These are phyloP conservation scores for Pleurozium schreberi DNA, from an alignment of 225 moss, liverwort and hornwort species.

Conservation along the genomic window DNA sequence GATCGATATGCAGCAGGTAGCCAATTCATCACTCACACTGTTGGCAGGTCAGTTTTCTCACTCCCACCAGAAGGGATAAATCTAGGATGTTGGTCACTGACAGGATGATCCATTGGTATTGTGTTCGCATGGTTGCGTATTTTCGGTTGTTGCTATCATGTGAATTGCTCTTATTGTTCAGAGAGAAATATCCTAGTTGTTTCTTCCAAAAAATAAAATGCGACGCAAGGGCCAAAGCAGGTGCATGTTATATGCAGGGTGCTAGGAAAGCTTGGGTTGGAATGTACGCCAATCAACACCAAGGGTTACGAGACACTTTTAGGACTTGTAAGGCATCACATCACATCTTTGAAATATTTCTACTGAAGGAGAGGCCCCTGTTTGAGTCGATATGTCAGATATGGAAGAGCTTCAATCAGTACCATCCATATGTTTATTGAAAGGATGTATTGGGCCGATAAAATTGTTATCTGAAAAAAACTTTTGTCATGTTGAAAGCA, in stretches of 20 bases:
- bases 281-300: conserved; percentile 88
- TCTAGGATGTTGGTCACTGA: not conserved
- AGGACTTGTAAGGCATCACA: conserved; percentile 48
- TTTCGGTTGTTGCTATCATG: not conserved
- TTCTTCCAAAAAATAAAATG: not conserved
- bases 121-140: not conserved
- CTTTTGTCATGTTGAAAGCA: not conserved
- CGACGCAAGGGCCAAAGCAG: not conserved
- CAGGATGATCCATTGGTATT: not conserved
- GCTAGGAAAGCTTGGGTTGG: conserved; percentile 70
- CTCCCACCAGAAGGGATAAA: not conserved
- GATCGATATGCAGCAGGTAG: conserved; percentile 92
- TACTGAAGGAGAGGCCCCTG: not conserved
- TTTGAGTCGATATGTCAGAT: not conserved
- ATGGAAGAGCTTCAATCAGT: not conserved
- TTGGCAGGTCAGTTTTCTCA: conserved; percentile 65
- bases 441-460: not conserved
- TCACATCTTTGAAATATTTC: not conserved
- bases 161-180: not conserved
- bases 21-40: conserved; percentile 97
- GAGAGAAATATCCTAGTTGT: not conserved
- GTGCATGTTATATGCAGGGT: conserved; percentile 39
- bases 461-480: not conserved
- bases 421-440: not conserved
- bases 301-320: conserved; percentile 95